Percentiles rank a stretch among this genome's conserved stretches.
Conservation (phyloP, 257 asterid genomes). For the Solanum medicagineum region DNA sequence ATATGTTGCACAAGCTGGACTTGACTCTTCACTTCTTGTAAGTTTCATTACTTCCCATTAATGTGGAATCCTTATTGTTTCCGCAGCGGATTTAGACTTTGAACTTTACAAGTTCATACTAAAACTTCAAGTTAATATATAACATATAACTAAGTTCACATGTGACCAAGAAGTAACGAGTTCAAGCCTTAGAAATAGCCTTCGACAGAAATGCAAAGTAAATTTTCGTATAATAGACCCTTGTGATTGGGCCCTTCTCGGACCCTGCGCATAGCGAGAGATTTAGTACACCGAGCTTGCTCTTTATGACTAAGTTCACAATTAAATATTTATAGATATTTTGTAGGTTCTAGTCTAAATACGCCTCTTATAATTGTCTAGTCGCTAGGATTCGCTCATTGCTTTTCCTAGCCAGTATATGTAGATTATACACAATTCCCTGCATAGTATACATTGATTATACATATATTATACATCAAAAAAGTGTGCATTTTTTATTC, state of each 20-base stretch:
- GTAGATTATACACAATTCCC: not conserved
- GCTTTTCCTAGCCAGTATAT: not conserved
- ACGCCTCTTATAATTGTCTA: not conserved
- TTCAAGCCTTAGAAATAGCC: too few species aligned
- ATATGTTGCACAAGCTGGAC: constrained; percentile 68
- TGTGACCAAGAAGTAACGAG: too few species aligned
- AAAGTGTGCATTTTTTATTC: not conserved
- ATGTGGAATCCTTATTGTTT: not conserved
- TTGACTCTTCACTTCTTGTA: constrained; percentile 57
- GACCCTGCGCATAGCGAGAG: too few species aligned
- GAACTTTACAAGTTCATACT: not conserved
- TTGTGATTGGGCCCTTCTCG: too few species aligned
- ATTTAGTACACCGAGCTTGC: too few species aligned
- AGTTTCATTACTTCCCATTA: not conserved
- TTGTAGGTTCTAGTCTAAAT: not conserved
- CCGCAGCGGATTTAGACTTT: not conserved
- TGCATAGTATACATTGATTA: not conserved
- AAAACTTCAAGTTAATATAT: not conserved
- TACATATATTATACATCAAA: not conserved
- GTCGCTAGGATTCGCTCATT: not conserved
- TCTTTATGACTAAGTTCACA: too few species aligned
- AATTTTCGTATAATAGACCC: rapidly evolving
- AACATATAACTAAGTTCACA: not conserved
- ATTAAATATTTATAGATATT: not conserved
- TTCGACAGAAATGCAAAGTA: too few species aligned